A percentile compares a stretch with the other conserved stretches of the same genome.
These are phyloP conservation scores for Fonsecaea pugnacius DNA, from an alignment of 2,329 filamentous ascomycete genomes.

Conservation along the genomic window DNA sequence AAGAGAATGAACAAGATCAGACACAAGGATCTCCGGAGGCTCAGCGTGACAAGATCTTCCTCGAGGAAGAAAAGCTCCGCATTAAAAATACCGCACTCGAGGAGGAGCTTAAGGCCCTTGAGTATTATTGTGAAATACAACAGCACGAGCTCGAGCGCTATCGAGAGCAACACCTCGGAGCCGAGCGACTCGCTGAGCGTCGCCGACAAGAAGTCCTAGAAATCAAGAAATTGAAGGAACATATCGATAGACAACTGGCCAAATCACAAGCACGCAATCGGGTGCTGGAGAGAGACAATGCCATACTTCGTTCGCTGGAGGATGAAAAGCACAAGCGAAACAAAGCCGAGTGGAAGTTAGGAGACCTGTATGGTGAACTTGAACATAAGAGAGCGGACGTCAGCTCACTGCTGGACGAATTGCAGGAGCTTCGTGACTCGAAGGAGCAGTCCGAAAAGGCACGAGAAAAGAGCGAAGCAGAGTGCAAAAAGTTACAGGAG, in stretches of 20 bases:
- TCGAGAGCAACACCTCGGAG: neutral
- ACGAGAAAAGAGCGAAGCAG: neutral
- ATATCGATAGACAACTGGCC: conserved; percentile 2
- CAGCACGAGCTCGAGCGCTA: neutral
- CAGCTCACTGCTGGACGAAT: neutral
- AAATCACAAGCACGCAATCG: neutral
- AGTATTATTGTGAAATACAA: neutral
- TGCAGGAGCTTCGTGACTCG: neutral
- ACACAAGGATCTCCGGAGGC: neutral
- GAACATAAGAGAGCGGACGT: neutral
- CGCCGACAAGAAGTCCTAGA: conserved; percentile 5
- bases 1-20: neutral
- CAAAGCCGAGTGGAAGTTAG: conserved; percentile 6
- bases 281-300: conserved; percentile 2
- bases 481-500: conserved; percentile 1
- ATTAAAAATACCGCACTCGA: conserved; percentile 2
- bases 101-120: neutral
- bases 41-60: neutral
- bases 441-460: neutral
- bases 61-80: conserved; percentile 14
- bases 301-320: neutral
- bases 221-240: conserved; percentile 1
- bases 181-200: neutral
- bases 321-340: neutral
- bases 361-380: conserved; percentile 3